phyloP scores from a whole-genome alignment of 495 filamentous ascomycete genomes.

The Aspergillus sparsus region DNA sequence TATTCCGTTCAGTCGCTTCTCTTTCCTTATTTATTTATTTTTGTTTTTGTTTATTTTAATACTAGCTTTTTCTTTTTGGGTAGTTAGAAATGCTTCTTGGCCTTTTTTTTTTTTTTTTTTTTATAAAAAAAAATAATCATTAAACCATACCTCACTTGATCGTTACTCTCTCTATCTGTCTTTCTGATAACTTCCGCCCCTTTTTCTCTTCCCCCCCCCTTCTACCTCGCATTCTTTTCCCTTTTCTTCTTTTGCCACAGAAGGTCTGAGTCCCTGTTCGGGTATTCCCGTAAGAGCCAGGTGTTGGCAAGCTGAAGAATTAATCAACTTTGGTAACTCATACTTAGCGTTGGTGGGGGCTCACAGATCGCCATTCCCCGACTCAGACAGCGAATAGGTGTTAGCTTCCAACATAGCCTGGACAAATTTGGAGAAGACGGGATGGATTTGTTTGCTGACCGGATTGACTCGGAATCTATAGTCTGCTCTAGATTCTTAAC shows the following conservation, averaged over 20 bases:
- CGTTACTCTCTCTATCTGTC: neutral
- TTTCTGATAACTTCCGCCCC: neutral
- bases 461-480: neutral
- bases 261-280: neutral
- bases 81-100: neutral
- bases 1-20: no score
- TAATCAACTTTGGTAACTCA: constrained; percentile 10
- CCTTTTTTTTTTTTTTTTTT: constrained; percentile 2
- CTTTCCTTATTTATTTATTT: neutral
- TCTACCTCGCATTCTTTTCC: neutral
- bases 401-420: neutral
- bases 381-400: neutral
- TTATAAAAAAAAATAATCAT: neutral
- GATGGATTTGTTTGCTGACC: neutral
- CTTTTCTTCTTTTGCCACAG: neutral
- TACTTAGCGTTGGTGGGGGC: neutral
- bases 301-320: neutral
- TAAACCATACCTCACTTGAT: neutral
- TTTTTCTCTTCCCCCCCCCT: no score
- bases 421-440: neutral
- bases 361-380: neutral
- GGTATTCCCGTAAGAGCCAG: neutral
- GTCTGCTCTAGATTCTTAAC: neutral
- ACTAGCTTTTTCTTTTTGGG: neutral
- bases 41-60: neutral